Base-by-base conservation (phyloP, 768 basidiomycete genomes). In the Trametes coccinea region DNA sequence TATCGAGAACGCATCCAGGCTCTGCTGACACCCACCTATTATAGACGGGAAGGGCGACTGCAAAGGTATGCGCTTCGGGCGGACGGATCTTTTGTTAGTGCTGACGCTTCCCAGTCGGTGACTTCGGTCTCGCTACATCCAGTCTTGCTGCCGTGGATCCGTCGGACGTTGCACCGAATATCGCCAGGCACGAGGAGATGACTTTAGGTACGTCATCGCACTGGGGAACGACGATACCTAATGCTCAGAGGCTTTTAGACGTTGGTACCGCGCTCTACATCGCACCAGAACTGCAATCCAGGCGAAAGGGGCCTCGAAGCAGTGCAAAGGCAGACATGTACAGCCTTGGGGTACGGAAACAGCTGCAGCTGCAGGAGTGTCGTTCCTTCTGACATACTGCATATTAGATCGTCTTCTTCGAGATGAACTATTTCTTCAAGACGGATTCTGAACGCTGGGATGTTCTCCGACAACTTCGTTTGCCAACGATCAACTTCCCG, bases 271-370 rank as follows among this genome's bases (percentile, higher is more conserved):
- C 85, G 56, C 73, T 97, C 17, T 98, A 97, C 71, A 95, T 96
- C 53, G 95, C 95, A 0, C 95, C 95, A 0, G 95, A 97, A 71
- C 90, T 96, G 9, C 84, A 86, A 59, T 86, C 84, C 0, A 75
- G 82, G 50, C 83, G 77, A 48, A 82, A 51, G 69, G 70, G 84
- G 0, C 86, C 86, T n/a, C 80, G 86, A 52, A 89, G 92, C 69
- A 92, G 93, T 65, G 85, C 79, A 39, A 96, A 95, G 69, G 95
- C 93, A 0, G 95, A 98, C 68, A 88, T 98, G 83, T 98, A 95
- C 71, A 94, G 93, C 72, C 82, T 96, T 9, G 95, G 95, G 27
- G 93, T 93, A 70, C 53, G 87, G 78, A 8, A 22, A 22, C 22
- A 22, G 22, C 22, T 22, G 22, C 22, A 22, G 22, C 22, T 22